phyloP scores from a whole-genome alignment of 345 rosid species.

The Populus euphratica region DNA sequence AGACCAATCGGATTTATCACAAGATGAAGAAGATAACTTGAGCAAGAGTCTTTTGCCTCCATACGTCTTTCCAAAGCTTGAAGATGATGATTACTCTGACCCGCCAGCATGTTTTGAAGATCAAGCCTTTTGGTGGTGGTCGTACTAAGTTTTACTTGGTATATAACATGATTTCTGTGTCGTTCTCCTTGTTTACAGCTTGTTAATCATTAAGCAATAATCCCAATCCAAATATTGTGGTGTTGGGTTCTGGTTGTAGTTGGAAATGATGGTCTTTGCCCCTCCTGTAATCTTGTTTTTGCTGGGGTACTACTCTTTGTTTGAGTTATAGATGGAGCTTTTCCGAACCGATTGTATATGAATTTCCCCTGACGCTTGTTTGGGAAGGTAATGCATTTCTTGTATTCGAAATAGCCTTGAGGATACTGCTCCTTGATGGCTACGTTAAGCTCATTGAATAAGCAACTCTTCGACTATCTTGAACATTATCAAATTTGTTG shows the following conservation, averaged over 20 bases:
- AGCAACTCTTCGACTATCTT: neutral
- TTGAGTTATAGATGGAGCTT: constrained; percentile 11
- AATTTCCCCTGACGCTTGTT: neutral
- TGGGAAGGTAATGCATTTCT: neutral
- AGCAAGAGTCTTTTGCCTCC: constrained; percentile 27
- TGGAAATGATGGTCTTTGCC: constrained; percentile 13
- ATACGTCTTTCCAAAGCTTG: constrained; percentile 32
- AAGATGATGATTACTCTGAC: constrained; percentile 33
- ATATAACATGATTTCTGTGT: neutral
- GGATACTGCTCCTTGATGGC: neutral
- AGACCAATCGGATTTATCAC: constrained; percentile 31
- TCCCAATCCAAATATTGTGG: constrained; percentile 8
- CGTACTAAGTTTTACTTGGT: constrained; percentile 15
- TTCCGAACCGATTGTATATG: constrained; percentile 22
- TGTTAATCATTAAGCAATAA: constrained; percentile 17
- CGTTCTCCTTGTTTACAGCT: constrained; percentile 3
- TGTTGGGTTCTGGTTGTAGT: constrained; percentile 21
- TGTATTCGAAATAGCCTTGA: neutral
- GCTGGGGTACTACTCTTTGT: neutral
- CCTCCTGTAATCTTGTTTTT: constrained; percentile 18
- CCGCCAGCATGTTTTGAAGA: constrained; percentile 29
- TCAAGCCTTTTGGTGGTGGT: constrained; percentile 33
- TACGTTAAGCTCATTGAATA: neutral
- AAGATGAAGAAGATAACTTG: constrained; percentile 30
- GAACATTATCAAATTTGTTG: too few species aligned